These are phyloP conservation scores for Metarhizium guizhouense DNA, from an alignment of 2,329 filamentous ascomycete species.

Conservation along the genomic window DNA sequence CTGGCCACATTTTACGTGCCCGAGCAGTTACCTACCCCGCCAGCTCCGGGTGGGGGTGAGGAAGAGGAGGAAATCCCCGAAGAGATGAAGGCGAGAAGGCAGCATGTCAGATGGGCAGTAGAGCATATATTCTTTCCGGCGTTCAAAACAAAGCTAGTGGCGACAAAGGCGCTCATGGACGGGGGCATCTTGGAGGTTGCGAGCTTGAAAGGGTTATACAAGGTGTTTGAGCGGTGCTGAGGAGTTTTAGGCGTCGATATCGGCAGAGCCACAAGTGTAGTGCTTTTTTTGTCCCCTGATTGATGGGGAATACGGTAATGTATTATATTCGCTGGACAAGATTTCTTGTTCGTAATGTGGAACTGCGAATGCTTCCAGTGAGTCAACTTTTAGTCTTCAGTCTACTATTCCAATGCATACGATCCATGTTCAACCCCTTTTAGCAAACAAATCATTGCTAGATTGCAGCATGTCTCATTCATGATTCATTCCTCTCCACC, in stretches of 20 bases:
- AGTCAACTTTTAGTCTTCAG: not conserved
- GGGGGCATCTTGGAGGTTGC: slow-evolving; percentile 76
- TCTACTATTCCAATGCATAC: not conserved
- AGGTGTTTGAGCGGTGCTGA: slow-evolving; percentile 91
- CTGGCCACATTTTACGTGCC: slow-evolving; percentile 86
- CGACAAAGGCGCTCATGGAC: slow-evolving; percentile 67
- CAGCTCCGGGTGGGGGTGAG: slow-evolving; percentile 22
- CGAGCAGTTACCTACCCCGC: slow-evolving; percentile 60
- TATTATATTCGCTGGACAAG: not conserved
- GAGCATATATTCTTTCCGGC: slow-evolving; percentile 88
- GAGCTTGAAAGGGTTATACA: slow-evolving; percentile 83
- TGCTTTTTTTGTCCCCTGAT: too few species aligned
- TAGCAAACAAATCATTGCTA: not conserved
- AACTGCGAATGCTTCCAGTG: not conserved
- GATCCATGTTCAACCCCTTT: not conserved
- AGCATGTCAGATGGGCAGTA: slow-evolving; percentile 63
- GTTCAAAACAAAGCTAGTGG: slow-evolving; percentile 73
- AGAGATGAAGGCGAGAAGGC: slow-evolving; percentile 49
- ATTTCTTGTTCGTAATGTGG: not conserved
- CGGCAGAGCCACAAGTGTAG: not conserved
- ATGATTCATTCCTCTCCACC: not conserved
- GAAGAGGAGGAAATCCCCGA: slow-evolving; percentile 32
- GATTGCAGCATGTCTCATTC: not conserved
- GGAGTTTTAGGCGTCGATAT: not conserved
- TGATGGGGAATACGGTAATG: not conserved